phyloP scores from a whole-genome alignment of 1,284 basidiomycete species.

The Neotropicomus parvogracilis region DNA sequence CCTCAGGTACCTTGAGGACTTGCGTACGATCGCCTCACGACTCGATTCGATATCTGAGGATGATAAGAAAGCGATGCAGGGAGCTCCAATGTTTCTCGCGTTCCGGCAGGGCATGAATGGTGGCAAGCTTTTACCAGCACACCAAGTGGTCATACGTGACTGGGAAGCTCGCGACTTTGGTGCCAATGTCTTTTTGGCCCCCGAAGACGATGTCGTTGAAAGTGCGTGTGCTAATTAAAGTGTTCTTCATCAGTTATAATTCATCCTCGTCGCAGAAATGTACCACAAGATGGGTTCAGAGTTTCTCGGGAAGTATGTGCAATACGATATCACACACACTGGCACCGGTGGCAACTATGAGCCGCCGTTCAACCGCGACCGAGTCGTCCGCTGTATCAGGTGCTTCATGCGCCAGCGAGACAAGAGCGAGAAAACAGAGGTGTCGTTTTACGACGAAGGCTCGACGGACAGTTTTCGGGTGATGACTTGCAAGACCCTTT shows the following conservation, averaged over 20 bases:
- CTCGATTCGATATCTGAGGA: constrained; percentile 14
- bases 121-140: constrained; percentile 10
- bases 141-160: constrained; percentile 23
- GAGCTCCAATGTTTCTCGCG: constrained; percentile 23
- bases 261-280: constrained; percentile 9
- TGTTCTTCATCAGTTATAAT: not conserved
- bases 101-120: not conserved
- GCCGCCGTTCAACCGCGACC: constrained; percentile 1
- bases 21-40: constrained; percentile 19
- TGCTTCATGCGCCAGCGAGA: constrained; percentile 18
- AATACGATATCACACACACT: constrained; percentile 8
- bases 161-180: constrained; percentile 24
- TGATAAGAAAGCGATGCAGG: constrained; percentile 15
- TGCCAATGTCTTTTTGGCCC: constrained; percentile 18
- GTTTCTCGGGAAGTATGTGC: constrained; percentile 22
- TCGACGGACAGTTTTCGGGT: constrained; percentile 1
- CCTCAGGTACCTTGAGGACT: constrained; percentile 23
- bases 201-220: constrained; percentile 24
- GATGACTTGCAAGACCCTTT: constrained; percentile 13
- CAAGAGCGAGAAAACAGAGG: not conserved
- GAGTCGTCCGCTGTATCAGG: constrained; percentile 11
- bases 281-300: constrained; percentile 22
- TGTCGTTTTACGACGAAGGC: not conserved
- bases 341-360: not conserved
- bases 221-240: constrained; percentile 10